These are phyloP conservation scores for Cladophialophora immunda DNA, from an alignment of 2,329 filamentous ascomycete species.

Conservation along the genomic window DNA sequence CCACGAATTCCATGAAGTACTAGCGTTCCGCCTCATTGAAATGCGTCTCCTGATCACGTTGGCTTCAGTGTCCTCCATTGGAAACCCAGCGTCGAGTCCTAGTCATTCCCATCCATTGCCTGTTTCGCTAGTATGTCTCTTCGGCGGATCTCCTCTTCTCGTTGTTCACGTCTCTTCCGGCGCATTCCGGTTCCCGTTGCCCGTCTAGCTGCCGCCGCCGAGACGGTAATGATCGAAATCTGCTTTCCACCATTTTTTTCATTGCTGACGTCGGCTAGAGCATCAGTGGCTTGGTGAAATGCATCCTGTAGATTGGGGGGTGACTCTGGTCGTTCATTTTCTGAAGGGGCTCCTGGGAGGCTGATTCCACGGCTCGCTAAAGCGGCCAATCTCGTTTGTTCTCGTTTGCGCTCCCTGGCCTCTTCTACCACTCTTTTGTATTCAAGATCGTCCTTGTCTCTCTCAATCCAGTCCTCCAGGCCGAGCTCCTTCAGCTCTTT, in stretches of 20 bases:
- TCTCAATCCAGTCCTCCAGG: constrained; percentile 35
- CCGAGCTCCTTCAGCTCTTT: constrained; percentile 33
- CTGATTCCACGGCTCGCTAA: constrained; percentile 24
- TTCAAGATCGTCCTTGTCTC: constrained; percentile 31
- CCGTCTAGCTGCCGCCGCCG: constrained; percentile 2
- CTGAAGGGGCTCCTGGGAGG: constrained; percentile 2
- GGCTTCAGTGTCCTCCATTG: background rate
- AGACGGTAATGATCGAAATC: background rate
- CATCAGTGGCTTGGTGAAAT: constrained; percentile 13
- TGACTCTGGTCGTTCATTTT: background rate
- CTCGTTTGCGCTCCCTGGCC: constrained; percentile 30
- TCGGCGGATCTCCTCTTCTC: constrained; percentile 30
- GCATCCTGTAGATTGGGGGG: constrained; percentile 16
- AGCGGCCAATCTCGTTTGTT: constrained; percentile 27
- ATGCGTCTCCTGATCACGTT: background rate
- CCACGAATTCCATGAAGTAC: background rate
- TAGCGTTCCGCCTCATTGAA: background rate
- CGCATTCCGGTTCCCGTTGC: background rate
- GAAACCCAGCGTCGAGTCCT: background rate
- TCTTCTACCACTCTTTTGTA: constrained; percentile 27
- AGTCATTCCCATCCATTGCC: constrained; percentile 33
- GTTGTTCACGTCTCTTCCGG: constrained; percentile 18
- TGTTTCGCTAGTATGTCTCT: constrained; percentile 32
- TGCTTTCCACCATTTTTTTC: background rate
- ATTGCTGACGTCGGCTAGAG: constrained; percentile 13